A percentile compares a stretch with the other conserved stretches of the same genome.
phyloP scores from a whole-genome alignment of 208 protist species.

The Tritrichomonas musculus region DNA sequence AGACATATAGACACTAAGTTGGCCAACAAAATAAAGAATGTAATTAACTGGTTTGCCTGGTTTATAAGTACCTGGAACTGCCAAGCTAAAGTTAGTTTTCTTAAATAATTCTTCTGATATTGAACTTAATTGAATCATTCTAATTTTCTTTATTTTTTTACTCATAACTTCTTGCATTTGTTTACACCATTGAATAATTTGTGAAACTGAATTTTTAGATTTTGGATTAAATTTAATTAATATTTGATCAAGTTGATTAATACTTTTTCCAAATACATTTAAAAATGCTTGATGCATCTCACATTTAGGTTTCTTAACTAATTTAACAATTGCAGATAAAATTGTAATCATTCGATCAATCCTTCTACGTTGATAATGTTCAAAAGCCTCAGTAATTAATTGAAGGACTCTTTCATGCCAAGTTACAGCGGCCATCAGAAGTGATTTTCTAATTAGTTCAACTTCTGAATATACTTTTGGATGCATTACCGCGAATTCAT shows the following conservation, averaged over 20 bases:
- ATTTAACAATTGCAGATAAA: not conserved
- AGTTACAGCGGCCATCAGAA: not conserved
- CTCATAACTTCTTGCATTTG: not conserved
- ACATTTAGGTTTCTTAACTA: not conserved
- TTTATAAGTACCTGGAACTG: constrained; percentile 5
- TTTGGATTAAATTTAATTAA: not conserved
- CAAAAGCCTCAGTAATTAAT: not conserved
- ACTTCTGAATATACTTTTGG: not conserved
- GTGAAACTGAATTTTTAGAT: not conserved
- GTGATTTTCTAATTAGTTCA: not conserved
- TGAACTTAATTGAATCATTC: not conserved
- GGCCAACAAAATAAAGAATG: constrained; percentile 16
- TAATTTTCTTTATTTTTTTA: not conserved
- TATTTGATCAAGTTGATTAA: not conserved
- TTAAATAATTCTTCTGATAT: not conserved
- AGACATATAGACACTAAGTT: not conserved
- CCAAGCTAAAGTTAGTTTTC: not conserved
- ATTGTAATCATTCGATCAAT: not conserved
- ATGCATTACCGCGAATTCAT: not conserved
- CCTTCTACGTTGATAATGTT: not conserved
- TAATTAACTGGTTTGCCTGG: not conserved
- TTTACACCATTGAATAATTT: not conserved
- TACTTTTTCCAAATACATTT: not conserved
- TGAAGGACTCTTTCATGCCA: constrained; percentile 22
- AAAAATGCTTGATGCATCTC: not conserved